Base-by-base conservation (phyloP, 495 filamentous ascomycete species). In the Podospora fimiseda region DNA sequence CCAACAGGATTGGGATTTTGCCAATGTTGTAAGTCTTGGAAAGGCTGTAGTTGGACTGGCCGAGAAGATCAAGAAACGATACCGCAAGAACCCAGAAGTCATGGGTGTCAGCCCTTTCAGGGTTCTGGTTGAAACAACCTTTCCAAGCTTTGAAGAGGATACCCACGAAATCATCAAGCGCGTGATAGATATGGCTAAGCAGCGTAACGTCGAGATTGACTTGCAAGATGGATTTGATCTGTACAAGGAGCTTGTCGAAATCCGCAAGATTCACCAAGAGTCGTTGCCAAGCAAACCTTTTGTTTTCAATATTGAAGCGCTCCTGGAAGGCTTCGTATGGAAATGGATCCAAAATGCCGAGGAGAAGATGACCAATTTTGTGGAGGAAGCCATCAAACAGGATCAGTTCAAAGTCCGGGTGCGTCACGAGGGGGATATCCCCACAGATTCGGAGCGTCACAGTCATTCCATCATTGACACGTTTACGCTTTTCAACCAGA, bases 381-480 rank as follows among this genome's bases (percentile, higher is more conserved):
- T 96, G 24, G 90, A 94, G 37, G 81, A 88, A 61, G 91, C 94
- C 16, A 83, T 93, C 60, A 90, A 86, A 68, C 87, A 93, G 61
- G 94, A 99, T 67, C 64, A 76, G 36, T 97, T 96, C 65, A 74
- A 75, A 46, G 80, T 93, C 44, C 76, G 86, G 33, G 75, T 75
- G 6, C 77, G 85, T 37, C 69, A 80, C 51, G 64, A 75, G 2
- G 75, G 78, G 0, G 75, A 81, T 9, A 74, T 84, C 13, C 79
- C 86, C 0, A 82, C 78, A 9, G 90, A 96, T 62, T 85, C 91
- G 19, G 82, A 92, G 64, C 80, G 93, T 18, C 94, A 97, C 67
- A 96, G 92, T 63, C 82, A 89, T 41, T 96, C 90, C 19, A 83
- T 93, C 3, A 87, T 96, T 44, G 94, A 99, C 70, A 87, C 95